These are phyloP conservation scores for Stellera chamaejasme DNA, from an alignment of 345 rosid genomes.

Conservation along the genomic window DNA sequence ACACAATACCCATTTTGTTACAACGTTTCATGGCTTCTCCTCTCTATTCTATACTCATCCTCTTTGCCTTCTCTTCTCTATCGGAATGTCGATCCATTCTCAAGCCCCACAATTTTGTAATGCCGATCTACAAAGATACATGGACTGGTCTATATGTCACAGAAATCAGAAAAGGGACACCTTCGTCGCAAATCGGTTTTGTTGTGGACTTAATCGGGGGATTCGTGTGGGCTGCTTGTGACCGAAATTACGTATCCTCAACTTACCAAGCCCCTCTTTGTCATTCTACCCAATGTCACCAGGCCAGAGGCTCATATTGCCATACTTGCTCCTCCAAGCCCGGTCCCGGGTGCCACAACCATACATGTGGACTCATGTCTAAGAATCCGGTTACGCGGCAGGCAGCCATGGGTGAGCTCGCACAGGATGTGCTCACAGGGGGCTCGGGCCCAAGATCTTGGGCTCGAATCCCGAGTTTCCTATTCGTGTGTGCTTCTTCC, in stretches of 20 bases:
- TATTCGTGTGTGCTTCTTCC: constrained; percentile 25
- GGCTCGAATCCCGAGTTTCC: constrained; percentile 13
- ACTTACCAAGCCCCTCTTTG: constrained; percentile 24
- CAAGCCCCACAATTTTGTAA: constrained; percentile 15
- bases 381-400: constrained; percentile 19
- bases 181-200: constrained; percentile 9
- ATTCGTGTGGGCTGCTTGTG: constrained; percentile 20
- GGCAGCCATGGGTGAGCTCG: constrained; percentile 22
- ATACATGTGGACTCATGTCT: constrained; percentile 29
- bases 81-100: constrained; percentile 5
- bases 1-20: too few relatives aligned
- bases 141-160: constrained; percentile 20
- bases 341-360: constrained; percentile 32
- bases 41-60: not conserved
- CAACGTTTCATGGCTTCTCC: constrained; percentile 13
- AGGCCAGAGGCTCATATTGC: constrained; percentile 15
- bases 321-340: constrained; percentile 12
- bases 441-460: constrained; percentile 15
- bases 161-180: constrained; percentile 17
- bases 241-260: constrained; percentile 21
- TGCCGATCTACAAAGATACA: constrained; percentile 16
- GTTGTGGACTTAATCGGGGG: constrained; percentile 21
- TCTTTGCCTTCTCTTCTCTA: constrained; percentile 3
- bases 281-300: constrained; percentile 21
- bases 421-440: constrained; percentile 21